These are phyloP conservation scores for Phytopythium mirpurense DNA, from an alignment of 352 stramenopile species.

Conservation along the genomic window DNA sequence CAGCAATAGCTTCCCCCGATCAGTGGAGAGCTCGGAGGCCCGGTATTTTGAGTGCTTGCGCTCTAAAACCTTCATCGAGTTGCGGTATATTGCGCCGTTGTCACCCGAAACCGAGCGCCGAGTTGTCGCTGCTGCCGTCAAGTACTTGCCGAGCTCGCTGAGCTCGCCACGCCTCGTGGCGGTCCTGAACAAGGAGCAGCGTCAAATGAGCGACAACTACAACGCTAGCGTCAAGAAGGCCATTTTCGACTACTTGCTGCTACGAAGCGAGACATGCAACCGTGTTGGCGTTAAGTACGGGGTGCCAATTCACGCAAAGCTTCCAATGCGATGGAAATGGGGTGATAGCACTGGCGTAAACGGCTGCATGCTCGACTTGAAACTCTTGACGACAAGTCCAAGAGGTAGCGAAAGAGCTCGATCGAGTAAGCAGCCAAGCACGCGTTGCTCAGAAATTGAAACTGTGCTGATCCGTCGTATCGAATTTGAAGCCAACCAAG, in stretches of 20 bases:
- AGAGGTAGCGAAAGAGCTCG: neutral
- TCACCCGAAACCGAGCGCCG: slow-evolving; percentile 22
- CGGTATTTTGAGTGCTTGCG: slow-evolving; percentile 58
- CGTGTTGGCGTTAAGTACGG: slow-evolving; percentile 48
- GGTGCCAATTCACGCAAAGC: slow-evolving; percentile 29
- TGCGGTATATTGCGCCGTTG: slow-evolving; percentile 32
- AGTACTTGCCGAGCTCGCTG: slow-evolving; percentile 34
- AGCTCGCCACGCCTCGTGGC: slow-evolving; percentile 26
- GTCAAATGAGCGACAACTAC: slow-evolving; percentile 57
- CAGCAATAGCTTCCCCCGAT: neutral
- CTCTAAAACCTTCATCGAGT: slow-evolving; percentile 30
- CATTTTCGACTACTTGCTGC: slow-evolving; percentile 67
- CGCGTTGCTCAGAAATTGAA: neutral
- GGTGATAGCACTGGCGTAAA: slow-evolving; percentile 42
- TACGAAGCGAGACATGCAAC: slow-evolving; percentile 29
- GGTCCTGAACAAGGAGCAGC: slow-evolving; percentile 30
- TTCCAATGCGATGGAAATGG: slow-evolving; percentile 67
- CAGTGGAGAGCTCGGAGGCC: slow-evolving; percentile 22
- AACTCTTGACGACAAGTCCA: slow-evolving; percentile 14
- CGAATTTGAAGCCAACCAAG: neutral
- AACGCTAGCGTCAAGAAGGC: slow-evolving; percentile 67
- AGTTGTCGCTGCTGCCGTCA: slow-evolving; percentile 45
- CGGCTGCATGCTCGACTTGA: slow-evolving; percentile 48
- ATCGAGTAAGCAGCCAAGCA: neutral
- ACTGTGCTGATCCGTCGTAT: neutral